Evolutionary conservation across 208 protist species (phyloP).

Genomic region (Sergeia podlipaevii): DNA sequence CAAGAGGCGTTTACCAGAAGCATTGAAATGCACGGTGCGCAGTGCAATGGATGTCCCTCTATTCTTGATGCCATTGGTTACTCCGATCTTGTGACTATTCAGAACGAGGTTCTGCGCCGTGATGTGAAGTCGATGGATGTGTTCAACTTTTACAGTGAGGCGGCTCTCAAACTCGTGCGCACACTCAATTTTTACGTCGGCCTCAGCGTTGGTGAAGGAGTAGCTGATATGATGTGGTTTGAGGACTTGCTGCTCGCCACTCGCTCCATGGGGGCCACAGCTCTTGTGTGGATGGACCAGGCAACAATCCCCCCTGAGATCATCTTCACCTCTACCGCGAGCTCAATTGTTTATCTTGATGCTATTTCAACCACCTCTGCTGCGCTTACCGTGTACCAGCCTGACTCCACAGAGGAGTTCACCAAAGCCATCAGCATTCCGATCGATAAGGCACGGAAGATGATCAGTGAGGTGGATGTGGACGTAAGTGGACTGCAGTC

Average conservation of each 20-base stretch:
- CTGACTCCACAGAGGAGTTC: too few species aligned
- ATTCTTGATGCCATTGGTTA: not conserved
- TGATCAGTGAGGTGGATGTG: too few species aligned
- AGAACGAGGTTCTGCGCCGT: not conserved
- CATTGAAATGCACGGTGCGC: not conserved
- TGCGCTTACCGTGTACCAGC: too few species aligned
- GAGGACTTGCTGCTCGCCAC: not conserved
- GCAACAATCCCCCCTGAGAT: not conserved
- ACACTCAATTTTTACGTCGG: conserved; percentile 2
- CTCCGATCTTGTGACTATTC: not conserved
- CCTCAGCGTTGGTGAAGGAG: conserved; percentile 1
- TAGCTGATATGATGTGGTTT: conserved; percentile 5
- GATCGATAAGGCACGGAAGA: too few species aligned
- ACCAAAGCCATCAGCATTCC: too few species aligned
- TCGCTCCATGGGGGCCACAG: not conserved
- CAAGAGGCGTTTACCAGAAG: not conserved
- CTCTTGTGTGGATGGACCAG: not conserved
- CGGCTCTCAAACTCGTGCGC: too few species aligned
- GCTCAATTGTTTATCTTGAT: not conserved
- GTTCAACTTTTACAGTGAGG: too few species aligned
- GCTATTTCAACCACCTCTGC: too few species aligned
- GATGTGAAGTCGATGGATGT: not conserved
- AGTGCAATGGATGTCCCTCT: not conserved
- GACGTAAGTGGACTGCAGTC: too few species aligned
- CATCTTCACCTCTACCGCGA: not conserved